phyloP scores from a whole-genome alignment of 2,329 filamentous ascomycete species.

The Claviceps pazoutovae region DNA sequence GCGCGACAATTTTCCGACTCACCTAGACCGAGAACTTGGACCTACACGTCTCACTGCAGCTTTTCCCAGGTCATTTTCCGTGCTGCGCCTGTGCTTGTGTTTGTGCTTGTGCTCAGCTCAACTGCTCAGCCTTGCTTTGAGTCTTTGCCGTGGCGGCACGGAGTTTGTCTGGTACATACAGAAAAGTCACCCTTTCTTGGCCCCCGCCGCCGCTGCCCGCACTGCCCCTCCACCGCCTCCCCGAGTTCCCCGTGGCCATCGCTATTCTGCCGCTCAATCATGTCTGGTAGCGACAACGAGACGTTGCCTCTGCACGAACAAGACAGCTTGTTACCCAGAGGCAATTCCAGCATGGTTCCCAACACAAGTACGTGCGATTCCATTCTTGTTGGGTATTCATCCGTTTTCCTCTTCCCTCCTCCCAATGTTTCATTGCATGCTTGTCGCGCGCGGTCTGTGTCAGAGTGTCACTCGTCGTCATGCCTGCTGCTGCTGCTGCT shows the following conservation, averaged over 20 bases:
- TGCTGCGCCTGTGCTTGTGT: too few relatives aligned
- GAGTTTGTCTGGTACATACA: too few relatives aligned
- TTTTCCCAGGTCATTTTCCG: too few relatives aligned
- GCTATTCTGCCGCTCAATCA: constrained; percentile 10
- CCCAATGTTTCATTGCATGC: neutral
- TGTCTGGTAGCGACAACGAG: constrained; percentile 18
- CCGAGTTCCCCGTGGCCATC: constrained; percentile 5
- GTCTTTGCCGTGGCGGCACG: too few relatives aligned
- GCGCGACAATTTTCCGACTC: too few relatives aligned
- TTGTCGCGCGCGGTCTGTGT: neutral
- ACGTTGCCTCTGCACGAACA: constrained; percentile 20
- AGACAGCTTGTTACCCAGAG: constrained; percentile 12
- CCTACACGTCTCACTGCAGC: too few relatives aligned
- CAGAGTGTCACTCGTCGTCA: neutral
- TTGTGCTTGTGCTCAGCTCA: too few relatives aligned
- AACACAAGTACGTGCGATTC: constrained; percentile 18
- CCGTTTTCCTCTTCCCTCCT: neutral
- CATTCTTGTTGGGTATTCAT: neutral
- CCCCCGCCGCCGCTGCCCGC: too few relatives aligned
- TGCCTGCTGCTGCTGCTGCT: neutral
- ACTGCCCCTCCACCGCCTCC: constrained; percentile 1
- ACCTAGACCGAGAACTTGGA: too few relatives aligned
- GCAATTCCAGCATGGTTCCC: constrained; percentile 19
- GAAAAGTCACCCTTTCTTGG: too few relatives aligned
- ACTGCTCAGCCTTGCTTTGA: too few relatives aligned